A percentile compares a stretch with the other conserved stretches of the same genome.
Conservation (phyloP, 495 filamentous ascomycete genomes). For the Penicillium crystallinum region DNA sequence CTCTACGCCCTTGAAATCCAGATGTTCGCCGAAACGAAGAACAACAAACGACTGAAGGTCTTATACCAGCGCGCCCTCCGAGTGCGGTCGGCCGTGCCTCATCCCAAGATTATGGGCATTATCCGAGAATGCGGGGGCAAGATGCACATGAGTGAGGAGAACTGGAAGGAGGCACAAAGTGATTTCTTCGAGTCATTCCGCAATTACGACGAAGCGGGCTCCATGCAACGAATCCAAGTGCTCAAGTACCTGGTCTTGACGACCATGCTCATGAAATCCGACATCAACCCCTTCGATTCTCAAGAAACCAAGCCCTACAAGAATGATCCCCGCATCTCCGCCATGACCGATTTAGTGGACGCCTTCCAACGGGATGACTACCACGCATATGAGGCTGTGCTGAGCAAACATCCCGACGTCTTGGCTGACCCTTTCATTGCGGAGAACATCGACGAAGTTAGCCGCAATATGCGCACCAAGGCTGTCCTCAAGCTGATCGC, state of each 20-base stretch:
- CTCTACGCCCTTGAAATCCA: constrained; percentile 97
- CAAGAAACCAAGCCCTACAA: constrained; percentile 99
- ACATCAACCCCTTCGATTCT: constrained; percentile 98
- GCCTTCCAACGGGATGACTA: constrained; percentile 97
- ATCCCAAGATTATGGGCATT: constrained; percentile 98
- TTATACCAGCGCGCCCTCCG: constrained; percentile 86
- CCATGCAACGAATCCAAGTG: constrained; percentile 91
- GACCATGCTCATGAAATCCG: constrained; percentile 98
- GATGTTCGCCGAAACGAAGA: constrained; percentile 95
- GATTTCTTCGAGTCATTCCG: constrained; percentile 99
- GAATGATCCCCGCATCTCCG: constrained; percentile 87
- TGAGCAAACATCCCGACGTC: constrained; percentile 85
- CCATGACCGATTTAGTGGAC: constrained; percentile 95
- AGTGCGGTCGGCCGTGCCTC: constrained; percentile 90
- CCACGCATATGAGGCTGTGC: constrained; percentile 78
- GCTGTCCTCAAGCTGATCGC: constrained; percentile 90
- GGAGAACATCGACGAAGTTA: constrained; percentile 98
- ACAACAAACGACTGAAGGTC: constrained; percentile 94
- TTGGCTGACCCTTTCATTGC: constrained; percentile 92
- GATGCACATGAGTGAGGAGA: constrained; percentile 99
- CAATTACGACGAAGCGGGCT: constrained; percentile 97
- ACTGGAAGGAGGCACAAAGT: constrained; percentile 94
- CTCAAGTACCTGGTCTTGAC: constrained; percentile 95
- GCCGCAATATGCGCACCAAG: constrained; percentile 95
- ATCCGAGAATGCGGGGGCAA: constrained; percentile 98